Base-by-base conservation (phyloP, 306 rosid genomes). In the Corylus heterophylla region DNA sequence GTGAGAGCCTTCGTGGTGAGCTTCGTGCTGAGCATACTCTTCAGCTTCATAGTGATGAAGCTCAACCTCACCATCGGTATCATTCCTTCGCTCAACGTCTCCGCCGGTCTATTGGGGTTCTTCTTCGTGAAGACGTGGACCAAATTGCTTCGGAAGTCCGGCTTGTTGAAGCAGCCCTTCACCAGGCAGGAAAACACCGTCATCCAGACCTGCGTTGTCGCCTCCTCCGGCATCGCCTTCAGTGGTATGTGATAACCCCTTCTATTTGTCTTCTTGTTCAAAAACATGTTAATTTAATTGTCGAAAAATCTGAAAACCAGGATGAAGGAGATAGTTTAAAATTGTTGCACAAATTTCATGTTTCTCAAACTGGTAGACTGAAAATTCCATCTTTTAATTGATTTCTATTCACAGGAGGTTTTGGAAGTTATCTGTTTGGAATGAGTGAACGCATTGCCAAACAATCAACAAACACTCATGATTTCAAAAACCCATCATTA, bases 151-250 rank as follows among this genome's bases (percentile, higher is more conserved):
- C 79, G 76, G 4, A 83, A 79, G 68, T 76, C 85, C 56, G 70
- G 81, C 48, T 13, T 81, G 81, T 81, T 88, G 67, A 83, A 9
- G 51, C 91, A 85, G 42, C 89, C 89, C 35, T 88, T 88, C 75
- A 88, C 91, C 12, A 81, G 91, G 74, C 91, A 88, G 58, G 91
- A 88, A 83, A 88, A 88, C 74, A 88, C 91, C 71, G 91, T 88
- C 59, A 85, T 88, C 54, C 91, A 88, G 67, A 88, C 91, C 13
- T 88, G 91, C 63, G 91, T 88, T 74, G 91, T 88, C 16, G 91
- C 91, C 14, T 88, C 91, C 54, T 88, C 89, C 31, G 91, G 91
- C 82, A 85, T 88, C 42, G 86, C 91, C 77, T 88, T 88, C 61
- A 88, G 91, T 25, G 91, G 91, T 88, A 82, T 39, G 9, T 22